Evolutionary conservation across 257 asterid species (phyloP).

Genomic region (Penstemon davidsonii): DNA sequence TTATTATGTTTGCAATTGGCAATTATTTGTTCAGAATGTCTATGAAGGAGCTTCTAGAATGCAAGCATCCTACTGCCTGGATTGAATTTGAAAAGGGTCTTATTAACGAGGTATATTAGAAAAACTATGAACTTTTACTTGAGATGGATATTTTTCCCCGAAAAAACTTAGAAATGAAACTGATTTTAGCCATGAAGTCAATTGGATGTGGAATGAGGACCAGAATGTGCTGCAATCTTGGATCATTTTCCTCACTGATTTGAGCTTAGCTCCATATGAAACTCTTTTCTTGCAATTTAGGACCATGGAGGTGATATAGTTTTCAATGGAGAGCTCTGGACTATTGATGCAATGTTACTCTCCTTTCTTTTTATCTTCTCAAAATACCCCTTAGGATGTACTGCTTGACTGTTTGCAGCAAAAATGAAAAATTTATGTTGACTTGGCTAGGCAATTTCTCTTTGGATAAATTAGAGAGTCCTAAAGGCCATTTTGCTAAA

Average conservation of each 20-base stretch:
- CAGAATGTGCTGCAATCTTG: too few relatives aligned
- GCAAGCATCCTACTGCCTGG: slow-evolving; percentile 98
- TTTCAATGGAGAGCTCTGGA: neutral
- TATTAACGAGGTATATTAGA: slow-evolving; percentile 65
- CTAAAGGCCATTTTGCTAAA: too few relatives aligned
- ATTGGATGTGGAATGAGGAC: neutral
- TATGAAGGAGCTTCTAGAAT: slow-evolving; percentile 78
- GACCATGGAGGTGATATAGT: neutral
- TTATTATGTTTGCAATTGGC: slow-evolving; percentile 28
- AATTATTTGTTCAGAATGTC: slow-evolving; percentile 65
- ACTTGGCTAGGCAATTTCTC: too few relatives aligned
- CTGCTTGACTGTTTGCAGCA: neutral
- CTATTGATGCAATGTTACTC: neutral
- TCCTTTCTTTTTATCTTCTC: neutral
- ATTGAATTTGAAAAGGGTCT: slow-evolving; percentile 87
- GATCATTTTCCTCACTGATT: neutral
- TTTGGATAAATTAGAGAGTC: too few relatives aligned
- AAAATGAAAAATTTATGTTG: neutral
- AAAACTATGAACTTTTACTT: slow-evolving; percentile 4
- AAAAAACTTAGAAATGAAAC: slow-evolving; percentile 2
- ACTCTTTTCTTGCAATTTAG: neutral
- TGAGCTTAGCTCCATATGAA: neutral
- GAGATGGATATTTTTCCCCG: neutral
- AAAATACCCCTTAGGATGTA: neutral
- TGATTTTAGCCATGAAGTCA: slow-evolving; percentile 11